A percentile compares a stretch with the other conserved stretches of the same genome.
Conservation (phyloP, 176 grass and related monocot genomes). For the Thinopyrum elongatum region DNA sequence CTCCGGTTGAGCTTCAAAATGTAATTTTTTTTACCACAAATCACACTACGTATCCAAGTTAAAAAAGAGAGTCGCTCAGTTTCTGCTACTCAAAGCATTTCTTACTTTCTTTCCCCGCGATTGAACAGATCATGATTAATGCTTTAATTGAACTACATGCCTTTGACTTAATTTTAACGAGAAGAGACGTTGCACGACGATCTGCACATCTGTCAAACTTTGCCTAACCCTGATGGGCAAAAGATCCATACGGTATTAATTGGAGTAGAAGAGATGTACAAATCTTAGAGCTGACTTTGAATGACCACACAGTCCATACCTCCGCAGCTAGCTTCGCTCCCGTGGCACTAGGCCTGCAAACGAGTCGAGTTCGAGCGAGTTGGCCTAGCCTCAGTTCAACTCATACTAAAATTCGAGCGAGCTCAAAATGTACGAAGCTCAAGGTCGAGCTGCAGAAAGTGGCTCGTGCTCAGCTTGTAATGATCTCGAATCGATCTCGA, state of each 20-base stretch:
- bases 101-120: neutral
- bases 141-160: neutral
- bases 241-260: neutral
- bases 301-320: neutral
- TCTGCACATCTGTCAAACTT: neutral
- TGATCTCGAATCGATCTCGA: too few relatives aligned
- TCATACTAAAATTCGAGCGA: too few relatives aligned
- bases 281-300: neutral
- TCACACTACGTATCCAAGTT: too few relatives aligned
- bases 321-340: neutral
- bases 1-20: neutral
- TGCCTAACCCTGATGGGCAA: neutral
- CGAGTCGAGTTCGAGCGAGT: too few relatives aligned
- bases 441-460: too few relatives aligned
- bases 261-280: neutral
- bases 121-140: neutral
- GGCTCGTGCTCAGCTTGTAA: too few relatives aligned
- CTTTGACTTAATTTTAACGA: neutral
- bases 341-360: too few relatives aligned
- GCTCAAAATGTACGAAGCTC: too few relatives aligned
- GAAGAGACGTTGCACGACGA: neutral
- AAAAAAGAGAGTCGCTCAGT: neutral
- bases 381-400: too few relatives aligned
- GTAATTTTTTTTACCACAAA: too few relatives aligned
- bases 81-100: slow-evolving; percentile 4